Conservation (phyloP, 2,329 filamentous ascomycete genomes). For the Gnomoniopsis sp. region DNA sequence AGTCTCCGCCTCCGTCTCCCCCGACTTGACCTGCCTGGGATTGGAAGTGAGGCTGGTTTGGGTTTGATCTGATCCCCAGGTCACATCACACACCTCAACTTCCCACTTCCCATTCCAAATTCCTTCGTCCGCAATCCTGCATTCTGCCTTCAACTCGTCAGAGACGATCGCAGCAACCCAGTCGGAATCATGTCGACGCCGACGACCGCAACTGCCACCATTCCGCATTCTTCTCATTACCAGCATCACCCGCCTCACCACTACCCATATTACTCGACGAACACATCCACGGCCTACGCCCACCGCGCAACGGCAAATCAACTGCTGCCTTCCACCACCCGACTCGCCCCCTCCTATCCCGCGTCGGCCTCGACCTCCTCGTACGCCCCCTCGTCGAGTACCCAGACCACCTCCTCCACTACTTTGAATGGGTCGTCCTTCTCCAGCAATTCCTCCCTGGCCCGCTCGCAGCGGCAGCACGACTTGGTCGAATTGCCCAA, state of each 20-base stretch:
- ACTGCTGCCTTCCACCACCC: slow-evolving; percentile 37
- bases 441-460: slow-evolving; percentile 16
- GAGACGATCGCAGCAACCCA: slow-evolving; percentile 1
- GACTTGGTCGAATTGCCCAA: slow-evolving; percentile 19
- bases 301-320: slow-evolving; percentile 28
- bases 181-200: slow-evolving; percentile 70
- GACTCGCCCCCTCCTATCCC: slow-evolving; percentile 31
- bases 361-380: slow-evolving; percentile 20
- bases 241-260: slow-evolving; percentile 60
- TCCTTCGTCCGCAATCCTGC: no score
- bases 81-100: no score
- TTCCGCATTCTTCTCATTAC: slow-evolving; percentile 65
- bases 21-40: no score
- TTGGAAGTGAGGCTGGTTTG: no score
- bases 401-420: slow-evolving; percentile 27
- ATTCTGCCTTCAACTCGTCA: no score
- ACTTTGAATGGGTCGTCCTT: slow-evolving; percentile 18
- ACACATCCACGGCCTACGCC: slow-evolving; percentile 32
- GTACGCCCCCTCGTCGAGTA: slow-evolving; percentile 16
- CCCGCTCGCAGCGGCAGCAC: slow-evolving; percentile 15
- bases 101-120: no score
- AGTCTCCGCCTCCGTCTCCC: no score
- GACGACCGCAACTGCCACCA: slow-evolving; percentile 70
- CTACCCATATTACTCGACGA: slow-evolving; percentile 45
- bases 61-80: no score